Percentiles rank a stretch among this genome's conserved stretches.
Evolutionary conservation across 805 yeast species (phyloP).

Genomic region (Spathaspora gorwiae): DNA sequence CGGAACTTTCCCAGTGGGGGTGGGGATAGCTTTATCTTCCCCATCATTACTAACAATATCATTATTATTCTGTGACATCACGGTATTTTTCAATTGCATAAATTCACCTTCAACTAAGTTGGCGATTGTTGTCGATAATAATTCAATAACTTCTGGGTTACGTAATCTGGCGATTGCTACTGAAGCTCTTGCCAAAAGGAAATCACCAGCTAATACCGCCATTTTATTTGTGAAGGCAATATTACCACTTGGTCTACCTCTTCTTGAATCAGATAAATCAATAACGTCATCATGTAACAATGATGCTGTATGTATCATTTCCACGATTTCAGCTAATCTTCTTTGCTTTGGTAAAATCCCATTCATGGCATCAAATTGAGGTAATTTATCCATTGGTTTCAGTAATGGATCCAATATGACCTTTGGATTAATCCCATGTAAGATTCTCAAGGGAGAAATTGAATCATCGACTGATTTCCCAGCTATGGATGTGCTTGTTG

Average conservation of each 20-base stretch:
- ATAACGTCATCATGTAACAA: conserved; percentile 95
- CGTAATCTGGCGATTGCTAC: conserved; percentile 89
- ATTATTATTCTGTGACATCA: conserved; percentile 46
- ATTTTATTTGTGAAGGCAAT: conserved; percentile 92
- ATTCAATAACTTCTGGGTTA: conserved; percentile 95
- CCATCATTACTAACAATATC: conserved; percentile 46
- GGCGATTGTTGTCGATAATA: conserved; percentile 93
- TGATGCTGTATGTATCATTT: conserved; percentile 97
- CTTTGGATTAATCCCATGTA: conserved; percentile 88
- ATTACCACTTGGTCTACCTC: conserved; percentile 90
- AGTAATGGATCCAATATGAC: conserved; percentile 79
- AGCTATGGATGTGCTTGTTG: conserved; percentile 50
- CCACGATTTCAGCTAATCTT: conserved; percentile 93
- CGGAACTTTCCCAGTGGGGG: conserved; percentile 60
- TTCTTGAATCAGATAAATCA: conserved; percentile 80
- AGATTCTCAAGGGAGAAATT: conserved; percentile 74
- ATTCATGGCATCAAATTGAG: conserved; percentile 51
- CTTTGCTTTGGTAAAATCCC: conserved; percentile 94
- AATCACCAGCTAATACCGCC: conserved; percentile 97
- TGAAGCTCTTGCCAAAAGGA: conserved; percentile 90
- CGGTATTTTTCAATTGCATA: conserved; percentile 96
- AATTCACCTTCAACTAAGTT: conserved; percentile 97
- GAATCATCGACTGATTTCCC: conserved; percentile 58
- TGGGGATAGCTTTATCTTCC: conserved; percentile 44
- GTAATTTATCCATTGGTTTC: conserved; percentile 69